Percentiles rank a stretch among this genome's conserved stretches.
phyloP scores from a whole-genome alignment of 495 filamentous ascomycete species.

The Haplographium delicatum region DNA sequence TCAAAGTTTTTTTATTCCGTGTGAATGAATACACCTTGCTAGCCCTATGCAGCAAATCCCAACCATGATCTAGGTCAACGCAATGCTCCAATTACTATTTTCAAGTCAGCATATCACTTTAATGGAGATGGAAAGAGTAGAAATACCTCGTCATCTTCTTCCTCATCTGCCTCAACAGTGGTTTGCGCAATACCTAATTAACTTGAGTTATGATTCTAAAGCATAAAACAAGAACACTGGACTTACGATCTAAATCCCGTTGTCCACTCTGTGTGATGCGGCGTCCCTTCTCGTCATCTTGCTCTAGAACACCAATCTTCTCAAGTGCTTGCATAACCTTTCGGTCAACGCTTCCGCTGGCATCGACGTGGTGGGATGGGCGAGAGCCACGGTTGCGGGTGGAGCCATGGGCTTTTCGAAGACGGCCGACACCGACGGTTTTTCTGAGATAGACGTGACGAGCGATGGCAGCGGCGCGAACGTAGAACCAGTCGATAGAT shows the following conservation, averaged over 20 bases:
- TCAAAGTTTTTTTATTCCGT: conserved; percentile 16
- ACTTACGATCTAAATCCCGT: conserved; percentile 92
- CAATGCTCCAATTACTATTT: too few species aligned
- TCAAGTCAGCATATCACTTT: too few species aligned
- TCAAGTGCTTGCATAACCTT: conserved; percentile 94
- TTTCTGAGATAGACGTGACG: conserved; percentile 99
- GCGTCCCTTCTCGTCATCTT: conserved; percentile 94
- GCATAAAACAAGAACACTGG: neutral
- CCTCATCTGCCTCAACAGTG: conserved; percentile 64
- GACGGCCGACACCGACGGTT: conserved; percentile 93
- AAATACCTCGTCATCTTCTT: conserved; percentile 49
- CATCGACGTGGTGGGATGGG: conserved; percentile 92
- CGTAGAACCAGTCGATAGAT: conserved; percentile 98
- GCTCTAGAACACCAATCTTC: conserved; percentile 97
- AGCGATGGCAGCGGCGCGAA: conserved; percentile 90
- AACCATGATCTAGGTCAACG: too few species aligned
- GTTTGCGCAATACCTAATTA: conserved; percentile 62
- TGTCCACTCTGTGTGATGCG: conserved; percentile 95
- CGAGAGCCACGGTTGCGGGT: conserved; percentile 94
- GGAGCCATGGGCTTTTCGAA: conserved; percentile 84
- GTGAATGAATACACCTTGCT: conserved; percentile 16
- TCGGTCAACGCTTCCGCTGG: conserved; percentile 89
- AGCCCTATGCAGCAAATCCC: conserved; percentile 16
- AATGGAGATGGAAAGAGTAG: too few species aligned
- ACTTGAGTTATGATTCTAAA: neutral